Conservation (phyloP, 208 protist genomes). For the Leishmania braziliensis region DNA sequence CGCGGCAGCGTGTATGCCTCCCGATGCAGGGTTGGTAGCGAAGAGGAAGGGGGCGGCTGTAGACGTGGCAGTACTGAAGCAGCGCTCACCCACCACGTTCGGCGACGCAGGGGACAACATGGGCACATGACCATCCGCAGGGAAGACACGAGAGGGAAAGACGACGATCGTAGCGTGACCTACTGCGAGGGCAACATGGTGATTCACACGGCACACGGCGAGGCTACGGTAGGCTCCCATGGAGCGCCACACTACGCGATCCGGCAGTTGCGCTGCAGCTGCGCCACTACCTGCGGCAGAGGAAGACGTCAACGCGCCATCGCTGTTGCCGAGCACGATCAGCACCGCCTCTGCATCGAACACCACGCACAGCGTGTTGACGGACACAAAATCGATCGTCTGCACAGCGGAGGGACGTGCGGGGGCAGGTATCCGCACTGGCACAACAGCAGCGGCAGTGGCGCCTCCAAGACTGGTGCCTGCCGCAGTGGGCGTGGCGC, state of each 20-base stretch:
- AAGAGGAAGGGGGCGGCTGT: conserved; percentile 17
- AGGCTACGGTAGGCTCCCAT: conserved; percentile 64
- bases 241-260: conserved; percentile 62
- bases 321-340: conserved; percentile 35
- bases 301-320: background rate
- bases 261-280: conserved; percentile 5
- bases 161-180: conserved; percentile 60
- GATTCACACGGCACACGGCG: conserved; percentile 66
- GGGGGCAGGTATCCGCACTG: conserved; percentile 20
- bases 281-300: background rate
- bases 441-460: conserved; percentile 4
- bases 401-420: conserved; percentile 17
- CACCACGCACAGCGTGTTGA: conserved; percentile 45
- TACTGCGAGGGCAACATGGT: conserved; percentile 64
- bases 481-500: background rate
- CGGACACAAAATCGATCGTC: conserved; percentile 43
- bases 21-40: background rate
- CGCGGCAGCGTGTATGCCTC: background rate
- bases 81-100: conserved; percentile 1
- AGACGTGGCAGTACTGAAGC: conserved; percentile 12
- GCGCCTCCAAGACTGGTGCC: background rate
- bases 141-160: conserved; percentile 44
- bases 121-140: background rate
- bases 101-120: conserved; percentile 5
- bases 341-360: conserved; percentile 43